phyloP scores from a whole-genome alignment of 306 rosid species.

The Erythrophleum fordii region DNA sequence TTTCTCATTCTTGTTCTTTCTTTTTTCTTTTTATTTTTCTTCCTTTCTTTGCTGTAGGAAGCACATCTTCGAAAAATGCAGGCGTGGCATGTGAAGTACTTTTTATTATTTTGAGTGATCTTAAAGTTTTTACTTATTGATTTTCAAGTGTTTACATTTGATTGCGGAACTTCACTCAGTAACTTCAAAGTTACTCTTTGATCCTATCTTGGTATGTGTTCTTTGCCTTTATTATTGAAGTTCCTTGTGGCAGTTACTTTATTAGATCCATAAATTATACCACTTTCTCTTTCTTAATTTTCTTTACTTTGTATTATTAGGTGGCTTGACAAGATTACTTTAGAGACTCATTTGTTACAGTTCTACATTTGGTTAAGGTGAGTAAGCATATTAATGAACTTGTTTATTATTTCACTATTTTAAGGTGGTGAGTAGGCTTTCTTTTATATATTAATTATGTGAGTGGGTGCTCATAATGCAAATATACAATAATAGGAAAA shows the following conservation, averaged over 20 bases:
- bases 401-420: background rate
- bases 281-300: conserved; percentile 27
- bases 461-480: conserved; percentile 4
- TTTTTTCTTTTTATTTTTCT: conserved; percentile 12
- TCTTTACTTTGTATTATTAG: conserved; percentile 50
- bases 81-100: conserved; percentile 1
- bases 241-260: conserved; percentile 22
- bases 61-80: background rate
- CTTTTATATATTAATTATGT: background rate
- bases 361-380: conserved; percentile 99
- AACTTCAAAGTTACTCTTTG: conserved; percentile 76
- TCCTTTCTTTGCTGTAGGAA: conserved; percentile 8
- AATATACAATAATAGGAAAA: conserved; percentile 18
- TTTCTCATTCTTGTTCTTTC: conserved; percentile 16
- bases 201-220: conserved; percentile 87
- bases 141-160: conserved; percentile 87
- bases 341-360: conserved; percentile 98
- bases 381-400: conserved; percentile 37
- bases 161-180: conserved; percentile 92
- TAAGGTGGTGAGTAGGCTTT: too few relatives aligned
- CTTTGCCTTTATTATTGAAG: conserved; percentile 39
- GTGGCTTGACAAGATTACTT: conserved; percentile 98
- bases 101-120: conserved; percentile 13
- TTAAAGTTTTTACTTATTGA: conserved; percentile 24
- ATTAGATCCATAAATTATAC: conserved; percentile 22